phyloP scores from a whole-genome alignment of 441 rosid genomes.

The Pelargonium cotyledonis region DNA sequence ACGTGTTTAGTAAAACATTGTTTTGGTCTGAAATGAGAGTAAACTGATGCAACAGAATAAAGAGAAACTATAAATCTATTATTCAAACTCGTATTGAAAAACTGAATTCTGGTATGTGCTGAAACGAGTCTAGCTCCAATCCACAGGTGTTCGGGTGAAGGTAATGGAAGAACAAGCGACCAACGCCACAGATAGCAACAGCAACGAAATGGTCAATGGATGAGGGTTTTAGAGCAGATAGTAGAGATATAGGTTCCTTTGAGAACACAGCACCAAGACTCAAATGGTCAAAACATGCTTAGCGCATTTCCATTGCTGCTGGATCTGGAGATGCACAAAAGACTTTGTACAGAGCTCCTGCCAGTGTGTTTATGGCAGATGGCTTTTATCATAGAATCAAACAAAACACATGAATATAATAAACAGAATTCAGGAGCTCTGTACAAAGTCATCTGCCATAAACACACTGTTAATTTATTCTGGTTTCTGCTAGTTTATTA shows the following conservation, averaged over 20 bases:
- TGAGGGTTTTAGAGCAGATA: constrained; percentile 73
- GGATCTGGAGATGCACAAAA: constrained; percentile 67
- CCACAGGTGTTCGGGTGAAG: constrained; percentile 72
- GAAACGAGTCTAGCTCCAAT: constrained; percentile 63
- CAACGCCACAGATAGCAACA: constrained; percentile 73
- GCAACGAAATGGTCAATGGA: constrained; percentile 71
- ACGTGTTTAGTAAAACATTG: too few species aligned
- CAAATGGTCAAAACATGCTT: constrained; percentile 75
- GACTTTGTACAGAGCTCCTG: constrained; percentile 74
- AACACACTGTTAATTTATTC: too few species aligned
- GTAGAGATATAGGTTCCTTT: constrained; percentile 62
- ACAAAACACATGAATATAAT: too few species aligned
- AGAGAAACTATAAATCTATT: background rate
- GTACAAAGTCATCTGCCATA: too few species aligned
- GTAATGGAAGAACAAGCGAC: constrained; percentile 73
- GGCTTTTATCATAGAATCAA: too few species aligned
- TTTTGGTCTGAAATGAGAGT: too few species aligned
- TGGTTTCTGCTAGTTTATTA: too few species aligned
- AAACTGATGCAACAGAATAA: too few species aligned
- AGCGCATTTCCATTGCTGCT: constrained; percentile 72
- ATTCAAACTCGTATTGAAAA: background rate
- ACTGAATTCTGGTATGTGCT: constrained; percentile 26
- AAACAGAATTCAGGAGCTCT: too few species aligned
- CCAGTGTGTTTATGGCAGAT: constrained; percentile 75
- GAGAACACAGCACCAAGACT: constrained; percentile 71